Conservation (phyloP, 2,329 filamentous ascomycete species). For the Bipolaris zeicola region DNA sequence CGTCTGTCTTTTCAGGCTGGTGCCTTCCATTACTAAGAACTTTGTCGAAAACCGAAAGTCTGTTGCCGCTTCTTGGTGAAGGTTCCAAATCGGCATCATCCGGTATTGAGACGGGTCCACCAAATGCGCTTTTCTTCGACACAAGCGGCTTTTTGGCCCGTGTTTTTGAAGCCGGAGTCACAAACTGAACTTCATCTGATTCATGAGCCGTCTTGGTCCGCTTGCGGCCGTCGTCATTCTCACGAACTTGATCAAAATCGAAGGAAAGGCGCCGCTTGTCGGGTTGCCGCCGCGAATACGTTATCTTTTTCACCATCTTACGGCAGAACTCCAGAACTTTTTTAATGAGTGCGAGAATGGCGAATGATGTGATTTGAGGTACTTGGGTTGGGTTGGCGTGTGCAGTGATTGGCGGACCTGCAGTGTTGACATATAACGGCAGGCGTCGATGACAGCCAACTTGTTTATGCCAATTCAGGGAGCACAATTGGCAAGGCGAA, state of each 20-base stretch:
- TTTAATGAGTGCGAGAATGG: slow-evolving; percentile 15
- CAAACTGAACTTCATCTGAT: slow-evolving; percentile 10
- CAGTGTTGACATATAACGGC: slow-evolving; percentile 14
- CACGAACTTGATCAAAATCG: slow-evolving; percentile 12
- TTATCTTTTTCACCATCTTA: slow-evolving; percentile 24
- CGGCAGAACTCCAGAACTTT: slow-evolving; percentile 11
- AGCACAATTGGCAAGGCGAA: neutral
- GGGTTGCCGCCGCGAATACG: slow-evolving; percentile 24
- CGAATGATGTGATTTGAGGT: slow-evolving; percentile 4
- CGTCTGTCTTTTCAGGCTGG: slow-evolving; percentile 10
- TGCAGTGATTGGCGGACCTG: slow-evolving; percentile 7
- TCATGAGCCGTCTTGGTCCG: slow-evolving; percentile 20
- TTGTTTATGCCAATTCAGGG: neutral
- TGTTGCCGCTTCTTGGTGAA: slow-evolving; percentile 9
- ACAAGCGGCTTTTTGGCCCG: slow-evolving; percentile 8
- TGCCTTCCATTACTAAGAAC: slow-evolving; percentile 12
- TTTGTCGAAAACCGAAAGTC: slow-evolving; percentile 22
- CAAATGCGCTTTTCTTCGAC: slow-evolving; percentile 20
- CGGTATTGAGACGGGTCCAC: slow-evolving; percentile 27
- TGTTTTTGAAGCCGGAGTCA: slow-evolving; percentile 4
- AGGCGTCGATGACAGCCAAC: slow-evolving; percentile 5
- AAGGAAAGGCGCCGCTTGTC: slow-evolving; percentile 17
- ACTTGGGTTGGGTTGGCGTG: slow-evolving; percentile 2
- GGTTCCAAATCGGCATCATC: slow-evolving; percentile 13
- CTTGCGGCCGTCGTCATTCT: slow-evolving; percentile 21